Conservation (phyloP, 2,329 filamentous ascomycete genomes). For the Paraphoma sp. region DNA sequence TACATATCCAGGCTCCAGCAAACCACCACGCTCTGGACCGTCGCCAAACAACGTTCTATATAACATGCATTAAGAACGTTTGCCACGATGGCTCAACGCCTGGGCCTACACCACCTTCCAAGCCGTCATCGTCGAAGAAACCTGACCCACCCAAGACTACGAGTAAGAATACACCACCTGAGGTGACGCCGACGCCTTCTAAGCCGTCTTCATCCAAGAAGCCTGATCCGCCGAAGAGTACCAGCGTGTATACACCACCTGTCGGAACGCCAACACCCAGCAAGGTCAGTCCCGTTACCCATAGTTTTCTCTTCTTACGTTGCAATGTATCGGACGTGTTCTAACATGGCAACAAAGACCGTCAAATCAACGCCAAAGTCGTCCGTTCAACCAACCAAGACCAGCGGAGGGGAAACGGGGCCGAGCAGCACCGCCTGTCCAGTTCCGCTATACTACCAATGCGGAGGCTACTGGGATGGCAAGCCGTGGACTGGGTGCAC, state of each 20-base stretch:
- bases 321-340: not conserved
- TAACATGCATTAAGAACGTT: conserved; percentile 31
- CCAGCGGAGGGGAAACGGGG: conserved; percentile 19
- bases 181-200: not conserved
- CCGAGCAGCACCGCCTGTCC: conserved; percentile 40
- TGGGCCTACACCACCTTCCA: conserved; percentile 5
- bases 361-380: conserved; percentile 13
- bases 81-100: conserved; percentile 19
- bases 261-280: conserved; percentile 2
- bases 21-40: conserved; percentile 20
- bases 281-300: conserved; percentile 5
- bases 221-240: conserved; percentile 8
- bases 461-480: conserved; percentile 33
- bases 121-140: conserved; percentile 12
- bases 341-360: conserved; percentile 4
- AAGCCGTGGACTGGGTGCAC: conserved; percentile 37
- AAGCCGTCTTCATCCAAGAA: conserved; percentile 13
- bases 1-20: conserved; percentile 23
- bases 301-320: too few relatives aligned
- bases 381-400: conserved; percentile 11
- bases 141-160: conserved; percentile 9
- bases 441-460: conserved; percentile 40
- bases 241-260: not conserved
- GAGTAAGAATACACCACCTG: too few relatives aligned
- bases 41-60: conserved; percentile 33